Evolutionary conservation across 176 grass and related monocot species (phyloP), one percentile per base, ranked within the genome.

Genomic region (Puya raimondii): DNA sequence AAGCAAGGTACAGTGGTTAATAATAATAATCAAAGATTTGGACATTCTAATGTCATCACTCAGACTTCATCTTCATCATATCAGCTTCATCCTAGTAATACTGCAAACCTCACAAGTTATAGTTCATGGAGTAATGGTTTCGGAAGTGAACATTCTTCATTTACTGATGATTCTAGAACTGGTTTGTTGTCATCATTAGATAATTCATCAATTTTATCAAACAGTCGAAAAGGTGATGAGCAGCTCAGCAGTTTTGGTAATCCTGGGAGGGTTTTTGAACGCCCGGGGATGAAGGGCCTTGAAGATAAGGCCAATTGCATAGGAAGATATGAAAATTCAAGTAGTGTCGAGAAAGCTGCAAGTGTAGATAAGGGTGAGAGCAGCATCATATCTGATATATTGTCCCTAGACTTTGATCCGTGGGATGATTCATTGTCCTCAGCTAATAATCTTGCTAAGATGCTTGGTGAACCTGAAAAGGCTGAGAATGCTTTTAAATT

Each of bases 331-430:
- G 72, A 72, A 73, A 83, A 72, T 48, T 15, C 50, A 54, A 74
- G 70, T 70, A 81, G 65, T 90, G 75, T 75, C 86, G 82, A 87
- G 61, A 93, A 75, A 23, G 33, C 77, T 74, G 50, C 26, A 80
- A 84, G 67, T 65, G 74, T 92, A 90, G 80, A 91, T 91, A 93
- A 76, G 54, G 87, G 88, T 66, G 94, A 93, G 75, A 85, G 73
- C 69, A 86, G 66, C 61, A 93, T 99, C 77, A 91, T 99, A 78
- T 88, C 89, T 70, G 82, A 93, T 84, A 88, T 93, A 20, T 78
- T 93, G 52, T 82, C 82, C 50, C 84, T 92, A 65, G 89, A 99
- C 56, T 90, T 99, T 82, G 85, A 99, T 77, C 89, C 85, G n/a
- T 99, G 89, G 89, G 89, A 91, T 63, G 84, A 88, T 49, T 92